Evolutionary conservation across 257 asterid genomes (phyloP), one percentile per base, ranked within the genome.

Genomic region (Nicotiana otophora): DNA sequence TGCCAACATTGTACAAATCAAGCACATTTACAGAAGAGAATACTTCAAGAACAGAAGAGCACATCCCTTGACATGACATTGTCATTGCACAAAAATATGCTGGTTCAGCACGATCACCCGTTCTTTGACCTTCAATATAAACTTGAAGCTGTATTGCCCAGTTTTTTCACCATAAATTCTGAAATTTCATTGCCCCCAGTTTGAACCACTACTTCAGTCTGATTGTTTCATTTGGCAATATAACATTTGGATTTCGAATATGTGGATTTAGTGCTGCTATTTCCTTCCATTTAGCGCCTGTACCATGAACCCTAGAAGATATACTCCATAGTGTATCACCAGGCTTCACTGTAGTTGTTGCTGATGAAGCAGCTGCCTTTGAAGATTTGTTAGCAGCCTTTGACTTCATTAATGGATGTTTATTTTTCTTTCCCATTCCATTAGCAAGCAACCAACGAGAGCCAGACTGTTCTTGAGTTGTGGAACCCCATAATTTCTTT

Each of bases 361-460:
- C 81, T 19, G 85, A 66, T 12, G 90, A 77, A 60, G 94, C 80
- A 83, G 58, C 85, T 78, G 90, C 83, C 19, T 80, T 76, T 31
- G 94, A 86, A 62, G 89, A 42, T 83, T 82, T 90, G 12, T 81
- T 83, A 34, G 83, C 86, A n/a, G 82, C 88, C 80, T 91, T 92
- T 20, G 98, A 88, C 88, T 94, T 96, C 93, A 92, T 70, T 12
- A 91, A 57, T 8, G 97, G 97, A 86, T 91, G 97, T 84, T 92
- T 94, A 69, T 96, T 93, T 92, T 93, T 96, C 93, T 96, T 96
- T 82, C 98, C 99, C 99, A 96, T 94, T 83, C 99, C 98, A 81
- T 91, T 96, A 1, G 99, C 99, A 9, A 96, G 95, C 88, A 96
- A 80, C 99, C 99, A 96, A 23, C 98, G 98, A 9, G 99, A 94